Base-by-base conservation (phyloP, 768 basidiomycete species). In the Krasilnikovozyma curviuscula region DNA sequence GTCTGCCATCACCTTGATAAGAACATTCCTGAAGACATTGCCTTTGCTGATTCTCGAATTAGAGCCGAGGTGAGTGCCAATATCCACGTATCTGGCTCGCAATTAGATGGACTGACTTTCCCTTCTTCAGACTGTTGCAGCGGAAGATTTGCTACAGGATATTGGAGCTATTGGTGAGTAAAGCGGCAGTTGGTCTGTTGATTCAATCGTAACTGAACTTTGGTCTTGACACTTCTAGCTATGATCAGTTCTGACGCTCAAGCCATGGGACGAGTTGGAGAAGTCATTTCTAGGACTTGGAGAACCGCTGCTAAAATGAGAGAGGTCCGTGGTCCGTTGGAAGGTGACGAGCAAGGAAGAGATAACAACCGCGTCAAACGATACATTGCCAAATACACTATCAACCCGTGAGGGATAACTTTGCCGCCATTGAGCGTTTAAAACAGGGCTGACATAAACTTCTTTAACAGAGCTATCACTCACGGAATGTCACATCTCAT, bases 231-330 rank as follows among this genome's bases (percentile, higher is more conserved):
- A 3, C 35, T 5, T 2, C 23, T 10, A 24, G n/a, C 85, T 3
- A 95, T 97, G 77, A 89, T 95, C 55, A 83, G 80, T 55, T 86
- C 83, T 2, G 93, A 98, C 62, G 81, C 86, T 2, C 93, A 95
- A 64, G 93, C 93, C 0, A 97, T 98, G 93, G 89, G 46, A 34
- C 76, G 91, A 16, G 86, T 98, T 6, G 93, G 85, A 9, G 93
- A 98, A 63, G 91, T 97, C 16, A 68, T 85, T 2, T 74, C 79
- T 38, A 69, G 93, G 44, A 93, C 93, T 0, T 98, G 93, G 93
- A 71, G 89, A 38, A 97, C 93, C 0, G 93, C 93, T 28, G 83
- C 81, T 64, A 98, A 98, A 70, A 79, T 98, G 80, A 73, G 73
- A 47, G 75, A 78, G 39, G 68, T 80, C 52, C 68, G 73, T 24